Percentiles rank a stretch among this genome's conserved stretches.
Evolutionary conservation across 371 early-diverging fungal genomes (phyloP).

Genomic region (Mortierella sp.): DNA sequence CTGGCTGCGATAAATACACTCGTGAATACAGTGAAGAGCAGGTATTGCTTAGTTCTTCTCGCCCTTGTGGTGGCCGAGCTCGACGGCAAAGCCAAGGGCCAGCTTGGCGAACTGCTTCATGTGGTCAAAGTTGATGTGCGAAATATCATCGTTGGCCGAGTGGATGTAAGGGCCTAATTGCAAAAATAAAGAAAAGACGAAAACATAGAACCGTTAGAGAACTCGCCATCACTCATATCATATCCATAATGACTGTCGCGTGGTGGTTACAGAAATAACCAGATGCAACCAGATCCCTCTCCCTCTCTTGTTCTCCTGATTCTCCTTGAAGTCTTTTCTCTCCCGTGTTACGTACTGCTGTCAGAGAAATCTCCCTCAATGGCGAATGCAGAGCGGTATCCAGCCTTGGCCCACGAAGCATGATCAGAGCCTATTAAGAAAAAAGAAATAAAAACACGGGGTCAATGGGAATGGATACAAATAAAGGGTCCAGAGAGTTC

Average conservation of each 20-base stretch:
- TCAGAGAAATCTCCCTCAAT: conserved; percentile 86
- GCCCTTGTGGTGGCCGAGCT: conserved; percentile 69
- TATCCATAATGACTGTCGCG: background rate
- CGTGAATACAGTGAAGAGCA: no score
- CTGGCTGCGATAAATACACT: no score
- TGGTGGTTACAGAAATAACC: no score
- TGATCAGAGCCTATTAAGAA: conserved; percentile 76
- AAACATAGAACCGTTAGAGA: background rate
- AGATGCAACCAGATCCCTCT: no score
- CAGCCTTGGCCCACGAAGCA: conserved; percentile 90
- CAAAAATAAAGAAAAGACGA: background rate
- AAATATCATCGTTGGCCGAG: conserved; percentile 75
- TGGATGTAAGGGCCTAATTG: conserved; percentile 75
- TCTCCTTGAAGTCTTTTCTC: background rate
- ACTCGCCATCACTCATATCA: background rate
- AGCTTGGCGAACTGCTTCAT: conserved; percentile 88
- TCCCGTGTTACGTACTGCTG: conserved; percentile 61
- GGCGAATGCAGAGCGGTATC: conserved; percentile 88
- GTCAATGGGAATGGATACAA: background rate
- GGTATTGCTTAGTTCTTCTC: conserved; percentile 20
- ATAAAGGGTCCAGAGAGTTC: conserved; percentile 2
- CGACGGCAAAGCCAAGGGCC: conserved; percentile 87
- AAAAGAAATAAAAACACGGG: background rate
- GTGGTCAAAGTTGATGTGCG: conserved; percentile 86
- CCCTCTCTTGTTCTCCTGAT: background rate